These are phyloP conservation scores for Salicornia ramosissima DNA, from an alignment of 148 eudicot genomes.

Conservation along the genomic window DNA sequence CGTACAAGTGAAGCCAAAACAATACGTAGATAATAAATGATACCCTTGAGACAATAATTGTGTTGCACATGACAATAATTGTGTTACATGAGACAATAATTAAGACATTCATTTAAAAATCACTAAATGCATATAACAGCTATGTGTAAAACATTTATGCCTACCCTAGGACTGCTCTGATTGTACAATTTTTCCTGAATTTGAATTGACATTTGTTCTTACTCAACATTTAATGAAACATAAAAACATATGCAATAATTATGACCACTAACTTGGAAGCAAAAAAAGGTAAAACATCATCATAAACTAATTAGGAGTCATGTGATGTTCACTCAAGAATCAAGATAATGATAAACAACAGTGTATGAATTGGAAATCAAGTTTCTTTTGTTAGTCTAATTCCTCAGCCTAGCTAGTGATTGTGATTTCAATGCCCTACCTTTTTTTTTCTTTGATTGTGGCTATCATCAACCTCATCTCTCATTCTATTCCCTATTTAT, in stretches of 20 bases:
- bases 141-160: no score
- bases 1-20: no score
- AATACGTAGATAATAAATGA: no score
- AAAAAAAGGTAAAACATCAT: slow-evolving; percentile 10
- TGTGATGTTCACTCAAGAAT: neutral
- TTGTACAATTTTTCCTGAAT: no score
- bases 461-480: slow-evolving; percentile 13
- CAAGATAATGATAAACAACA: neutral
- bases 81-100: no score
- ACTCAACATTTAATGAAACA: neutral
- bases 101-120: no score
- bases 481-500: neutral
- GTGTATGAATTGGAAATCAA: slow-evolving; percentile 21
- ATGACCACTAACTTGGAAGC: slow-evolving; percentile 15
- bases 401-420: slow-evolving; percentile 9
- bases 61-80: no score
- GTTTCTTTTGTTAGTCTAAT: slow-evolving; percentile 15
- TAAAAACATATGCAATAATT: slow-evolving; percentile 12
- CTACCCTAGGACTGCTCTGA: no score
- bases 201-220: neutral
- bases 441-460: slow-evolving; percentile 26
- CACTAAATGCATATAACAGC: no score
- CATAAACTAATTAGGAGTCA: slow-evolving; percentile 9
- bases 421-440: slow-evolving; percentile 27
- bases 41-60: no score